Evolutionary conservation across 495 filamentous ascomycete species (phyloP).

Genomic region (Penicillium canariense): DNA sequence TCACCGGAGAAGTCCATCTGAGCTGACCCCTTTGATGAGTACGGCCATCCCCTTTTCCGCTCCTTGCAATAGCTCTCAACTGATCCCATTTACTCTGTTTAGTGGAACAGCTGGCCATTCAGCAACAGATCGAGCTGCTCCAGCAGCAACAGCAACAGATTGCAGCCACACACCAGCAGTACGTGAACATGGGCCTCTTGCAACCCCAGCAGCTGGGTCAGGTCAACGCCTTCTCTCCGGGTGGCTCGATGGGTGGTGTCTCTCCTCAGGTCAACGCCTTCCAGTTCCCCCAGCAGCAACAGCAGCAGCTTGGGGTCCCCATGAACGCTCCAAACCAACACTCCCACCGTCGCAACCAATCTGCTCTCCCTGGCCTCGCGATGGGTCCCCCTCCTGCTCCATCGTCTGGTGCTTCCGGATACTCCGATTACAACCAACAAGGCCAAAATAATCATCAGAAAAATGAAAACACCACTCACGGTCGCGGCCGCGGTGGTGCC

Average conservation of each 20-base stretch:
- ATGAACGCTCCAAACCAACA: constrained; percentile 76
- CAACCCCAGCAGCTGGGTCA: constrained; percentile 75
- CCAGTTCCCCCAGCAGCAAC: constrained; percentile 84
- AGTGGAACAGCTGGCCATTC: constrained; percentile 99
- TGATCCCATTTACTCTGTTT: too few species aligned
- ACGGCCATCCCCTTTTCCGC: constrained; percentile 49
- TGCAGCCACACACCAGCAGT: constrained; percentile 91
- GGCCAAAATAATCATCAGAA: constrained; percentile 53
- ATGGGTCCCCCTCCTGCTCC: constrained; percentile 91
- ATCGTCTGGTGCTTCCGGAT: constrained; percentile 91
- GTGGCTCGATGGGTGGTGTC: constrained; percentile 63
- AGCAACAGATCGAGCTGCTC: constrained; percentile 96
- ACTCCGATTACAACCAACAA: constrained; percentile 71
- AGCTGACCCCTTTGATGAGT: constrained; percentile 98
- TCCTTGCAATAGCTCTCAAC: neutral
- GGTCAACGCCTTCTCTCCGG: constrained; percentile 65
- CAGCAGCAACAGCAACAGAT: constrained; percentile 99
- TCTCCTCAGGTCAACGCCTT: constrained; percentile 79
- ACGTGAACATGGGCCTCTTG: constrained; percentile 94
- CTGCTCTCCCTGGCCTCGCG: constrained; percentile 88
- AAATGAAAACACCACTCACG: constrained; percentile 66
- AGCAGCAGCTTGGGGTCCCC: constrained; percentile 67
- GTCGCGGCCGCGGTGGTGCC: constrained; percentile 76
- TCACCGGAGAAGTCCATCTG: constrained; percentile 94
- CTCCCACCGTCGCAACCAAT: constrained; percentile 96